Base-by-base conservation (phyloP, 2,329 filamentous ascomycete genomes). In the Tolypocladium ovalisporum region DNA sequence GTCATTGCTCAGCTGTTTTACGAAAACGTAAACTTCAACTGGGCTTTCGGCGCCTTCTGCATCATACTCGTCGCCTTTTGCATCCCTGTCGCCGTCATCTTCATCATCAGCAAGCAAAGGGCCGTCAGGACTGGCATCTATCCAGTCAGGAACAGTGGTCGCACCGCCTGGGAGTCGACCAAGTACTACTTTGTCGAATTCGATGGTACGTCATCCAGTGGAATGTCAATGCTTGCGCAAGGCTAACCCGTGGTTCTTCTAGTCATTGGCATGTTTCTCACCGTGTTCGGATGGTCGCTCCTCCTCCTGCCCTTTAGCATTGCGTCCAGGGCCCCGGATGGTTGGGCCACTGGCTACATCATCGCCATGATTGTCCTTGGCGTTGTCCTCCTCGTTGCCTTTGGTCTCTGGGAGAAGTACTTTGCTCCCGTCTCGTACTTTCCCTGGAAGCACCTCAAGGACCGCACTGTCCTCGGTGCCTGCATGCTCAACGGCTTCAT, bases 11-110 rank as follows among this genome's bases (percentile, higher is more conserved):
- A 72, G 32, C 64, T 71, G 0, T 76, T 76, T 63, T 72, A 71
- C 58, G 59, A 64, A 1, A 56, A 73, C n/a, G 59, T 68, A 56
- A 72, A 71, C 63, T 77, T 73, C 63, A 69, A 73, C 32, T 78
- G 75, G 75, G 75, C 73, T 0, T 87, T 85, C 63, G 85, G 84
- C 27, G 77, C 79, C 57, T 88, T 85, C 68, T 74, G 78, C 57
- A 84, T 88, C 64, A 81, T 88, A 58, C 65, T 84, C 17, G 77
- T 83, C 6, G 75, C 77, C 19, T 79, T 74, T 58, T 68, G 67
- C 37, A 58, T 73, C 6, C 75, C 74, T 2, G 66, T 73, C 6
- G 62, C 67, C 19, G 52, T 64, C 13, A 63, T 75, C 56, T 69
- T 76, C 54, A 61, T 71, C 37, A 54, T 67, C 53, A 67, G 67